Evolutionary conservation across 1,284 basidiomycete genomes (phyloP).

Genomic region (Austropuccinia psidii): DNA sequence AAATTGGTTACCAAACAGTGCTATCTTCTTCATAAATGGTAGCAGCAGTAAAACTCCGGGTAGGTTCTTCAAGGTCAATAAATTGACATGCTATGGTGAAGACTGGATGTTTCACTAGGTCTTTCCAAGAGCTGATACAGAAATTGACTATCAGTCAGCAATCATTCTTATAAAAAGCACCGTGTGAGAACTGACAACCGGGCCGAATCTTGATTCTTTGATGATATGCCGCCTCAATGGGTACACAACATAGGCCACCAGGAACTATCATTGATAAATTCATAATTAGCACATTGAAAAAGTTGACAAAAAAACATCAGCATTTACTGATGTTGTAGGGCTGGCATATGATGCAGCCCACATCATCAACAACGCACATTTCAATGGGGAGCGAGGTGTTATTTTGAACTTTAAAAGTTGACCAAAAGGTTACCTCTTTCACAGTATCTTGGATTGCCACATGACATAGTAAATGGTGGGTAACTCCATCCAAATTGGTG

Average conservation of each 20-base stretch:
- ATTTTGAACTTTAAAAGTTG: slow-evolving; percentile 89
- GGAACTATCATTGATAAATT: slow-evolving; percentile 63
- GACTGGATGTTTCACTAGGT: slow-evolving; percentile 67
- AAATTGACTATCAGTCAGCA: background rate
- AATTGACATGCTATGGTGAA: slow-evolving; percentile 82
- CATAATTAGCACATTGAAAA: background rate
- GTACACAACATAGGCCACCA: slow-evolving; percentile 80
- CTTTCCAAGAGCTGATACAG: slow-evolving; percentile 60
- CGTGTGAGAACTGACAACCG: background rate
- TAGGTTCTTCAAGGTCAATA: slow-evolving; percentile 69
- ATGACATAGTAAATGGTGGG: slow-evolving; percentile 79
- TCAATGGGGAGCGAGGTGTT: slow-evolving; percentile 86
- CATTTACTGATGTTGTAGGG: slow-evolving; percentile 71
- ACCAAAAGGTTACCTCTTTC: slow-evolving; percentile 89
- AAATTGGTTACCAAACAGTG: slow-evolving; percentile 21
- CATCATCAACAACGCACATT: slow-evolving; percentile 76
- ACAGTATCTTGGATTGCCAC: slow-evolving; percentile 85
- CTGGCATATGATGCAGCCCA: slow-evolving; percentile 69
- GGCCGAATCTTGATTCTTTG: slow-evolving; percentile 80
- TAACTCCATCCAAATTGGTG: slow-evolving; percentile 73
- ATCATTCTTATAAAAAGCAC: background rate
- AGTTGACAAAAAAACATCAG: background rate
- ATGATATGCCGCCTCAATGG: slow-evolving; percentile 80
- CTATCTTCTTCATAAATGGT: slow-evolving; percentile 33
- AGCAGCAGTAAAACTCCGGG: slow-evolving; percentile 83